Evolutionary conservation across 768 basidiomycete genomes (phyloP), one percentile per base, ranked within the genome.

Genomic region (Lactarius hengduanensis): DNA sequence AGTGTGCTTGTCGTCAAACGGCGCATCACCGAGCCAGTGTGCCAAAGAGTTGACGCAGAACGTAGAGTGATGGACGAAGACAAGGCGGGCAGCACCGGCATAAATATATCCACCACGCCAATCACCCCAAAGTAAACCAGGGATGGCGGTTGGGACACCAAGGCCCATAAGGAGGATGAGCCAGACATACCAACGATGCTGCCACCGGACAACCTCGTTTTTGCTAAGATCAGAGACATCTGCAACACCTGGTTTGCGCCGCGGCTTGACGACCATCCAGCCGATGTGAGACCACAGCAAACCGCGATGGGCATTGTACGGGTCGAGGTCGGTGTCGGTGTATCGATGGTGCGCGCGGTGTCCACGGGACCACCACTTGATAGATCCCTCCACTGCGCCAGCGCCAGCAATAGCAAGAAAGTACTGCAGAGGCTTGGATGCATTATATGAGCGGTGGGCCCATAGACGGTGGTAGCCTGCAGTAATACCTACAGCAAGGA

Each of bases 351-450:
- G 96, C 3, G 96, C 96, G 67, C 96, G 92, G 81, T 99, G 97
- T 57, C 96, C 96, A 61, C 97, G 86, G 26, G 90, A 90, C 97
- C 97, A 98, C 97, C 97, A 98, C 77, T 93, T 91, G 80, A 99
- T 96, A 26, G 96, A 97, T 10, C 96, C 96, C 74, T 99, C 86
- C 57, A 96, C 90, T 5, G 96, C 96, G 57, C 97, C 96, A 1
- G 94, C 89, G 59, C 96, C 97, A 11, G 87, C 83, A 22, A 91
- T 72, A 30, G 95, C 92, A 57, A 98, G 86, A 69, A 85, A 78
- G 74, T 94, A 97, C 75, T 98, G 89, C 15, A 98, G 79, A 18
- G 91, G 89, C 66, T 83, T 82, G 4, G 90, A 88, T 43, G 96
- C 97, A 74, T 97, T 98, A 77, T 96, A 99, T 0, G 92, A 84